Base-by-base conservation (phyloP, 331 rosid genomes). In the Pyracantha coccinea region DNA sequence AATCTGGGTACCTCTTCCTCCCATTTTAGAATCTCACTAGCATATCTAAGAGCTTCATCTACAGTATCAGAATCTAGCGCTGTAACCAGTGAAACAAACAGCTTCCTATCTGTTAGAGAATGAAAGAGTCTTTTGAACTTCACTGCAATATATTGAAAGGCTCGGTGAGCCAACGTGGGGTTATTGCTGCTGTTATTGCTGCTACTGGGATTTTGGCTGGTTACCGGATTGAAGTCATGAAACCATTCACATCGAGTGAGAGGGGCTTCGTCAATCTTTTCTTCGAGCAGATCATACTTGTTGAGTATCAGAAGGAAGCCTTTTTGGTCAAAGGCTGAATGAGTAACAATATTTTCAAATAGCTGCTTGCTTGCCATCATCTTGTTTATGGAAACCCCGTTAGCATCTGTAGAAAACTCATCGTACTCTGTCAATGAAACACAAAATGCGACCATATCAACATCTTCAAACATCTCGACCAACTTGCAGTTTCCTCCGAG, bases 211-310 rank as follows among this genome's bases (percentile, higher is more conserved):
- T 85, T 80, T 6, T 11, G 32, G 78, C 88, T 79, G 24, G 75
- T 73, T 47, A 89, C 78, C 0, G 99, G 96, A 32, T 85, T 74
- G 85, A 92, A 95, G 72, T 95, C 91, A 1, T n/a, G 2, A 75
- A 95, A 95, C 99, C 97, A 95, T 79, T 89, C 93, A 10, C 99
- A 95, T 55, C 33, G 66, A 44, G 77, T 50, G 73, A 92, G 91
- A 38, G 97, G 90, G 53, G 47, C 81, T 44, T 54, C 77, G 31
- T 86, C 84, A 8, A 90, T 83, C 83, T 87, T 92, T 74, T 95
- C 96, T 83, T 87, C 97, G 0, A 95, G 88, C 53, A 90, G 86
- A 70, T 95, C 99, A 3, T 71, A 89, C 82, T 90, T 90, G 85
- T 85, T 92, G 55, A 95, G 87, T 45, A 94, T 75, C 74, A 95